phyloP scores from a whole-genome alignment of 2,329 filamentous ascomycete genomes.

The Colletotrichum tanaceti region DNA sequence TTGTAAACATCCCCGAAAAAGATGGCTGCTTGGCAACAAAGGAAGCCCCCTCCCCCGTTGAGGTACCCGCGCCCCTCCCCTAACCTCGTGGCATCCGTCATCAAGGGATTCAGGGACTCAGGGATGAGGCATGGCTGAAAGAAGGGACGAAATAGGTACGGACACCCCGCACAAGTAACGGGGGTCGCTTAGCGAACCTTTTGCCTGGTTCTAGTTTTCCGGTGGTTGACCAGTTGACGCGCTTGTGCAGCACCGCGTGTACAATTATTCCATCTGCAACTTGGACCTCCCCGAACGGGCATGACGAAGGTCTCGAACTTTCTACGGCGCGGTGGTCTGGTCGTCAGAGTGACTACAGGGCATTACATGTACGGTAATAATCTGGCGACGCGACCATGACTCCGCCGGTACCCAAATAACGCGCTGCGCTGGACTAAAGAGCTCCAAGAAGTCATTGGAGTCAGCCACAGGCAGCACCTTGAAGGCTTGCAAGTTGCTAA shows the following conservation, averaged over 20 bases:
- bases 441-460: slow-evolving; percentile 1
- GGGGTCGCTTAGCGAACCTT: slow-evolving; percentile 27
- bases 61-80: background rate
- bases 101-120: no score
- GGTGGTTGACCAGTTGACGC: slow-evolving; percentile 13
- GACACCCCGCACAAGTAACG: slow-evolving; percentile 26
- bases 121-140: slow-evolving; percentile 18
- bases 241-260: background rate
- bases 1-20: background rate
- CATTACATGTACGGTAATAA: background rate
- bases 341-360: background rate
- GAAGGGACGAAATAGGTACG: slow-evolving; percentile 35
- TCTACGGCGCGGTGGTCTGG: background rate
- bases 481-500: background rate
- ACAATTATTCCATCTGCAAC: background rate
- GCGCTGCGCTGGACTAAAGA: slow-evolving; percentile 2
- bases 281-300: background rate
- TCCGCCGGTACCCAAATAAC: background rate
- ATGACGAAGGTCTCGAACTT: background rate
- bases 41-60: background rate
- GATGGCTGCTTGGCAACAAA: background rate
- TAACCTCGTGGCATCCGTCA: slow-evolving; percentile 24
- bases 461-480: background rate
- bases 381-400: background rate
- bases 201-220: slow-evolving; percentile 15